Percentiles rank a stretch among this genome's conserved stretches.
phyloP scores from a whole-genome alignment of 2,329 filamentous ascomycete species.

The Colletotrichum sp. region DNA sequence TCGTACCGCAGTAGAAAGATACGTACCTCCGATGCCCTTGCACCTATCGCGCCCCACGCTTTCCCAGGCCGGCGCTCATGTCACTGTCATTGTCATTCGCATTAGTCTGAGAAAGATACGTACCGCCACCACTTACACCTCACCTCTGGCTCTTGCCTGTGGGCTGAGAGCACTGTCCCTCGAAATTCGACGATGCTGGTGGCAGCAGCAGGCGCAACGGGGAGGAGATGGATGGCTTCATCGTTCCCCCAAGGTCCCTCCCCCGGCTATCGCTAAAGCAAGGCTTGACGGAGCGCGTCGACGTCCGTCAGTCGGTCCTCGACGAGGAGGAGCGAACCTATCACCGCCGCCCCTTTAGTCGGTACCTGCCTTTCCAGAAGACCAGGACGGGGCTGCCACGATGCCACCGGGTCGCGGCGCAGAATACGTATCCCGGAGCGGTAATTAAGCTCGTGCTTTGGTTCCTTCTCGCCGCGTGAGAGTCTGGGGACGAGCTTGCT shows the following conservation, averaged over 20 bases:
- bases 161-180: not conserved
- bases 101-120: constrained; percentile 18
- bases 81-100: constrained; percentile 21
- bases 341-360: not conserved
- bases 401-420: not conserved
- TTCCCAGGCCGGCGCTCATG: not conserved
- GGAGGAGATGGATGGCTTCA: not conserved
- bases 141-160: not conserved
- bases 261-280: not conserved
- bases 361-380: not conserved
- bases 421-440: not conserved
- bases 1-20: not conserved
- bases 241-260: not conserved
- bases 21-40: constrained; percentile 11
- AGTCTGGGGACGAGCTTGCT: not conserved
- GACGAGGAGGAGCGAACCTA: not conserved
- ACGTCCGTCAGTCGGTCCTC: not conserved
- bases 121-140: not conserved
- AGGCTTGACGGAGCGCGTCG: not conserved
- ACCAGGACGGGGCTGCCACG: not conserved
- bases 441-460: constrained; percentile 9
- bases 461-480: not conserved
- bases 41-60: constrained; percentile 15
- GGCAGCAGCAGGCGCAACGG: not conserved
- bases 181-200: not conserved